A percentile compares a stretch with the other conserved stretches of the same genome.
These are phyloP conservation scores for Scolecobasidium constrictum DNA, from an alignment of 2,329 filamentous ascomycete species.

Conservation along the genomic window DNA sequence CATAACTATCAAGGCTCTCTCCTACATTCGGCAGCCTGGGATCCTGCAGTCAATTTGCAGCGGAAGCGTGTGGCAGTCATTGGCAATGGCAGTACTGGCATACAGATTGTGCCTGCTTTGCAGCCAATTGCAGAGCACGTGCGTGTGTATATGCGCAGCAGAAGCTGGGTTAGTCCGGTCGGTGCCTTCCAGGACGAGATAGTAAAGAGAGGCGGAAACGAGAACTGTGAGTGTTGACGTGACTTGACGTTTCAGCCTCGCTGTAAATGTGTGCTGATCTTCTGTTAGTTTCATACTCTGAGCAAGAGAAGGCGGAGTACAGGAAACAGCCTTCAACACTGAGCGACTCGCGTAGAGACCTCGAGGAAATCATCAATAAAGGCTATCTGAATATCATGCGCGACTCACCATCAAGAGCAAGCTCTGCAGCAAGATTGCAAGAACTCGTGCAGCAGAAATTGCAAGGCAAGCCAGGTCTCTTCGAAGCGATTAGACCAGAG, in stretches of 20 bases:
- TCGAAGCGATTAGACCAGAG: constrained; percentile 27
- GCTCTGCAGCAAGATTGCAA: constrained; percentile 10
- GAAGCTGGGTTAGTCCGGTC: constrained; percentile 56
- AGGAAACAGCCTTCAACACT: constrained; percentile 52
- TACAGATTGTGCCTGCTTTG: constrained; percentile 43
- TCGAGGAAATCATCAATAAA: no score
- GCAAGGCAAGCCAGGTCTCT: constrained; percentile 16
- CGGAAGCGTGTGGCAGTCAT: constrained; percentile 44
- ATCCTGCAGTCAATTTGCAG: constrained; percentile 39
- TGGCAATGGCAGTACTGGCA: constrained; percentile 50
- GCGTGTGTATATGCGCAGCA: constrained; percentile 54
- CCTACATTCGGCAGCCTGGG: constrained; percentile 52
- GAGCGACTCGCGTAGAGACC: constrained; percentile 24
- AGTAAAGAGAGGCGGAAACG: constrained; percentile 47
- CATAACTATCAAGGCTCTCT: constrained; percentile 43
- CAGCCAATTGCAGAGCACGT: constrained; percentile 36
- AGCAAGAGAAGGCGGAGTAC: constrained; percentile 30
- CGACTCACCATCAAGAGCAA: no score
- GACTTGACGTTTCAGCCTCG: constrained; percentile 15
- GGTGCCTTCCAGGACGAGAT: constrained; percentile 41
- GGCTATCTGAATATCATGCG: no score
- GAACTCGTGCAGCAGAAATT: constrained; percentile 30
- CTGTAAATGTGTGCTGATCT: not conserved
- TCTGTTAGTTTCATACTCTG: not conserved
- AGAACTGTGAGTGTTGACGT: constrained; percentile 52